Conservation (phyloP, 805 yeast species). For the Sugiyamaella lignohabitans region DNA sequence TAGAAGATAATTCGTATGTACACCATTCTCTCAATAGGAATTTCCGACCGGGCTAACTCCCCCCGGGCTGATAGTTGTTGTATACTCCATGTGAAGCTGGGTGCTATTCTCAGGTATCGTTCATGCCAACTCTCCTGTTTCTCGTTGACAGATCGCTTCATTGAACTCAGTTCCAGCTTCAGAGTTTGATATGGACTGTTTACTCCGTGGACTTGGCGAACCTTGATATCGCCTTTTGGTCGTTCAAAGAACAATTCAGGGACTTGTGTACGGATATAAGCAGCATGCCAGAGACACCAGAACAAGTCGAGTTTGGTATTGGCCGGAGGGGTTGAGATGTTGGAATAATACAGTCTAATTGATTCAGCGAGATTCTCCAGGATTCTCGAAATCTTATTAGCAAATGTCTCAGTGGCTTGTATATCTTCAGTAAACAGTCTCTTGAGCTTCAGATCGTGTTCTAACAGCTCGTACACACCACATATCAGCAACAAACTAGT, state of each 20-base stretch:
- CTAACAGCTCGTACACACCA: constrained; percentile 5
- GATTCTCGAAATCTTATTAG: not conserved
- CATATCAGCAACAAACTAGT: constrained; percentile 1
- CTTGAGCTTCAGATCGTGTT: not conserved
- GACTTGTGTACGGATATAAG: not conserved
- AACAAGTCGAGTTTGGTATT: not conserved
- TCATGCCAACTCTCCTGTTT: not conserved
- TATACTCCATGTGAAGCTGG: not conserved
- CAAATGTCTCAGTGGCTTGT: not conserved
- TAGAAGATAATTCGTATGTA: not conserved
- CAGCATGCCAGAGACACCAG: not conserved
- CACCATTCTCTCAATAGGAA: not conserved
- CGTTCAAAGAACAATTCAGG: not conserved
- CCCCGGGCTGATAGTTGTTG: not conserved
- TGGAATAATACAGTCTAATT: not conserved
- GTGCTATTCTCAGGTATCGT: not conserved
- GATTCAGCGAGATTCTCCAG: constrained; percentile 1
- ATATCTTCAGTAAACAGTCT: not conserved
- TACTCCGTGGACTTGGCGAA: not conserved
- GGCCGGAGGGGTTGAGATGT: not conserved
- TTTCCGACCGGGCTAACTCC: not conserved
- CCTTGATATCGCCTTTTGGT: not conserved
- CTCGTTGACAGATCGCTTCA: not conserved
- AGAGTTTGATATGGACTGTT: not conserved
- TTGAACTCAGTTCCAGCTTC: not conserved